Percentiles rank a stretch among this genome's conserved stretches.
These are phyloP conservation scores for Morella rubra DNA, from an alignment of 306 rosid genomes.

Conservation along the genomic window DNA sequence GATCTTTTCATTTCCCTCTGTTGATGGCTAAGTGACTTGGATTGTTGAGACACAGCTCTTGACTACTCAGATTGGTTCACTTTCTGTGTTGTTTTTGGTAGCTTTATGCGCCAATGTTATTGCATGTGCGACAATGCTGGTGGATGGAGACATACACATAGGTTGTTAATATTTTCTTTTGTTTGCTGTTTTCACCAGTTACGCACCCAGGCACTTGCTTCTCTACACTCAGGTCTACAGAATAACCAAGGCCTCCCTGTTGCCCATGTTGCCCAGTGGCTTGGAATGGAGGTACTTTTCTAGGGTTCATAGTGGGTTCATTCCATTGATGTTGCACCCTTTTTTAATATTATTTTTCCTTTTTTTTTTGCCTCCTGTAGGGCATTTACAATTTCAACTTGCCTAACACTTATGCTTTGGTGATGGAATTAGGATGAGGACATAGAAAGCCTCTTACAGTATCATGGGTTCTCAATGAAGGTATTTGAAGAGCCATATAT, in stretches of 20 bases:
- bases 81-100: not conserved
- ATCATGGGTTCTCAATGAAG: slow-evolving; percentile 76
- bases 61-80: not conserved
- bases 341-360: not conserved
- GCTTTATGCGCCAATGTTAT: not conserved
- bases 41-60: not conserved
- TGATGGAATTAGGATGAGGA: slow-evolving; percentile 71
- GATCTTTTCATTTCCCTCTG: not conserved
- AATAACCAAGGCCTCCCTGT: slow-evolving; percentile 90
- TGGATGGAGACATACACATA: not conserved
- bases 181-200: slow-evolving; percentile 55
- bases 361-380: not conserved
- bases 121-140: not conserved
- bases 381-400: slow-evolving; percentile 23
- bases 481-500: slow-evolving; percentile 72
- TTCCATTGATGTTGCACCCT: slow-evolving; percentile 11
- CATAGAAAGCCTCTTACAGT: slow-evolving; percentile 69
- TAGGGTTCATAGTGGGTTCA: slow-evolving; percentile 26
- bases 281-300: slow-evolving; percentile 85
- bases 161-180: slow-evolving; percentile 1
- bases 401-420: slow-evolving; percentile 28
- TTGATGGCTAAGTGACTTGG: not conserved
- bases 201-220: slow-evolving; percentile 95
- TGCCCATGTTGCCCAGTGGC: slow-evolving; percentile 74
- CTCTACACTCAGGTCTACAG: slow-evolving; percentile 85